Evolutionary conservation across 805 yeast genomes (phyloP), one percentile per base, ranked within the genome.

Genomic region (Myxozyma geophila): DNA sequence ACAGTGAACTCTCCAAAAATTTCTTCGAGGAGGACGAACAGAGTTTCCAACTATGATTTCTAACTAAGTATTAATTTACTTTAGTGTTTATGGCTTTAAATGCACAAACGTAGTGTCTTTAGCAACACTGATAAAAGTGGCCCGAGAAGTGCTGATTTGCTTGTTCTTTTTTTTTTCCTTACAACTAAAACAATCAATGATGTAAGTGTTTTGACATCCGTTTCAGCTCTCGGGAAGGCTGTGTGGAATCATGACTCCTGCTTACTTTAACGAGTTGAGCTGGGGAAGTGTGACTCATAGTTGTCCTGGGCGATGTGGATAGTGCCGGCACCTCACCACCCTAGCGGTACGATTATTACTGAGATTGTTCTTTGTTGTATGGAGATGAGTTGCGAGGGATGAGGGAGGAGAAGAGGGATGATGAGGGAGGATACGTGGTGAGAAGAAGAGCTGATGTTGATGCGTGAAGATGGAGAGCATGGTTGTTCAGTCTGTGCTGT

Each of bases 151-250:
- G n/a, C 19, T 36, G 9, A 23, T 48, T 28, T 28, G 17, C 44
- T 37, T 37, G 28, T 58, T 41, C 58, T 36, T 55, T 54, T 58
- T 54, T 47, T 54, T 60, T 49, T 59, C 62, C 48, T 39, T 58
- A 67, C 71, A 69, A 69, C 71, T 69, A 69, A 68, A 62, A 43
- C 71, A 66, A 59, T 67, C 71, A 23, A 62, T 69, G 71, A 69
- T 69, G 71, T 67, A 66, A 46, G 70, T 59, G 64, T 63, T 21
- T 35, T 23, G 28, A 48, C 54, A 39, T 62, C 64, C 61, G 67
- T 55, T 64, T 39, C 71, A 68, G 71, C 71, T 68, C 71, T 68
- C 71, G 58, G 70, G 46, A 15, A 44, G 28, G 15, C 15, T 17
- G 46, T 46, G 49, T 19, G 33, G 28, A 10, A 13, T 51, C 21